Percentiles rank a stretch among this genome's conserved stretches.
Evolutionary conservation across 2,329 filamentous ascomycete genomes (phyloP).

Genomic region (Aspergillaceae sp.): DNA sequence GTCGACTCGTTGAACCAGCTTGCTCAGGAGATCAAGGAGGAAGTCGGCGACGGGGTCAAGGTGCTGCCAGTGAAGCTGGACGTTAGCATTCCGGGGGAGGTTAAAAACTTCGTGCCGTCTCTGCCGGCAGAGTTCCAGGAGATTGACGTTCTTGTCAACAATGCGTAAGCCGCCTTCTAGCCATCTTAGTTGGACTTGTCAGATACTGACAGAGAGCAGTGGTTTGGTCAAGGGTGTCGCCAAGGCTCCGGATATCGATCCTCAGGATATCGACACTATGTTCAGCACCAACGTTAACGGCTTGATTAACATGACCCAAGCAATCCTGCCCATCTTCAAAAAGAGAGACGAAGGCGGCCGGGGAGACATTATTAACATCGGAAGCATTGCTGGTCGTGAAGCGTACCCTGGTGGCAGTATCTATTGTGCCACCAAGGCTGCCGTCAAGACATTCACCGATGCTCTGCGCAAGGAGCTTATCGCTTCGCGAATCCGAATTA

Average conservation of each 20-base stretch:
- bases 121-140: slow-evolving; percentile 75
- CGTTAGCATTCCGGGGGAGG: slow-evolving; percentile 68
- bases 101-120: slow-evolving; percentile 61
- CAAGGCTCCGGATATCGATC: slow-evolving; percentile 70
- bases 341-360: slow-evolving; percentile 58
- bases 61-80: slow-evolving; percentile 78
- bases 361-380: slow-evolving; percentile 94
- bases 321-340: slow-evolving; percentile 74
- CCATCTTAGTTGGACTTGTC: not conserved
- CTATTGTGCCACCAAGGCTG: slow-evolving; percentile 90
- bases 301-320: slow-evolving; percentile 94
- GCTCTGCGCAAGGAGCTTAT: slow-evolving; percentile 75
- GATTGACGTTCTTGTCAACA: slow-evolving; percentile 88
- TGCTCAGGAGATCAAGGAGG: slow-evolving; percentile 63
- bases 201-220: slow-evolving; percentile 36
- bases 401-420: slow-evolving; percentile 78
- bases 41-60: slow-evolving; percentile 71
- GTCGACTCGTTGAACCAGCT: slow-evolving; percentile 69
- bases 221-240: slow-evolving; percentile 85
- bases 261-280: slow-evolving; percentile 79
- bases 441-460: slow-evolving; percentile 76
- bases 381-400: slow-evolving; percentile 83
- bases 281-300: slow-evolving; percentile 90
- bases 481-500: slow-evolving; percentile 68
- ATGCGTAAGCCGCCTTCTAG: slow-evolving; percentile 70